Conservation (phyloP, 2,329 filamentous ascomycete genomes). For the Gaeumannomyces tritici region DNA sequence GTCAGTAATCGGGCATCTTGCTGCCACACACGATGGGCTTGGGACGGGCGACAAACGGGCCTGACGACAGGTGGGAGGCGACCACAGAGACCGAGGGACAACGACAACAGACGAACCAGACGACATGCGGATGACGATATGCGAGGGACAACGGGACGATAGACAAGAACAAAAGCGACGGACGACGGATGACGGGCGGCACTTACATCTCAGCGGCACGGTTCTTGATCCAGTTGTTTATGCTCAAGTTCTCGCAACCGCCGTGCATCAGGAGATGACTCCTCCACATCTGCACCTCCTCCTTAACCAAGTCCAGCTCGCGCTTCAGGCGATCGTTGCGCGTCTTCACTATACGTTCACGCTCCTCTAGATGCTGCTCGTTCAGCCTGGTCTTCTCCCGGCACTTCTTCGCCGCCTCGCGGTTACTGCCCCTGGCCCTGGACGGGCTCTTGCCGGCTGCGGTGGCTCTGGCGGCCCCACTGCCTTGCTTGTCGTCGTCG, state of each 20-base stretch:
- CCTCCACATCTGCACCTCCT: neutral
- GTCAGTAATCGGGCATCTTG: neutral
- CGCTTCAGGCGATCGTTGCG: neutral
- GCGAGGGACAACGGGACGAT: no score
- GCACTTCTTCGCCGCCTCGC: constrained; percentile 1
- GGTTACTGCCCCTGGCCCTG: neutral
- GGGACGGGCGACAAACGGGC: no score
- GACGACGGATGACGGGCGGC: neutral
- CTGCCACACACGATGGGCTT: neutral
- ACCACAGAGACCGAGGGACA: no score
- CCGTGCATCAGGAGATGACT: neutral
- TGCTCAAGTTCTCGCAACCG: constrained; percentile 1
- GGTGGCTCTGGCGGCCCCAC: no score
- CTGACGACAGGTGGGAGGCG: no score
- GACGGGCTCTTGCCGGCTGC: neutral
- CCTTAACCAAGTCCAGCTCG: neutral
- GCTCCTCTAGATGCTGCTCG: neutral
- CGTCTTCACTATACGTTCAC: neutral
- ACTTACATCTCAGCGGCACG: constrained; percentile 2
- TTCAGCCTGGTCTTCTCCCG: constrained; percentile 1
- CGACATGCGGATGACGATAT: no score
- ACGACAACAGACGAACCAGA: no score
- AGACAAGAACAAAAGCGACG: no score
- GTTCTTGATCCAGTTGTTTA: constrained; percentile 2
- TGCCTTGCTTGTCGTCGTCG: neutral